Evolutionary conservation across 805 yeast genomes (phyloP).

Genomic region (Sugiyamaella chiloensis): DNA sequence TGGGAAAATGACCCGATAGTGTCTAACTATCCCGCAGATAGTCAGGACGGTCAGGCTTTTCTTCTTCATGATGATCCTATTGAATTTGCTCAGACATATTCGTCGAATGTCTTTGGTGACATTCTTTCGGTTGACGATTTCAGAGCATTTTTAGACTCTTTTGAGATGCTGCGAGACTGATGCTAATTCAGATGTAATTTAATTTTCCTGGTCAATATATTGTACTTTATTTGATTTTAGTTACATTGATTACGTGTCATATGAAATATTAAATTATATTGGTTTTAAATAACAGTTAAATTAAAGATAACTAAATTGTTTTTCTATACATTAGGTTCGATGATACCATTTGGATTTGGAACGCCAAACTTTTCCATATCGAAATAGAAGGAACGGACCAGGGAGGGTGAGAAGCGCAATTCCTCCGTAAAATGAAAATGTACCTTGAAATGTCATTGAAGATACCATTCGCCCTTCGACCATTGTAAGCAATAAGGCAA

Average conservation of each 20-base stretch:
- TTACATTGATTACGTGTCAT: too few species aligned
- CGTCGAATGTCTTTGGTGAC: background rate
- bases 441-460: slow-evolving; percentile 13
- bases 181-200: too few species aligned
- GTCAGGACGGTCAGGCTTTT: background rate
- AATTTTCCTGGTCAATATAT: too few species aligned
- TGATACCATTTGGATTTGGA: slow-evolving; percentile 12
- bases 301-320: too few species aligned
- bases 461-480: slow-evolving; percentile 9
- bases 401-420: slow-evolving; percentile 12
- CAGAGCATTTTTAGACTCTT: slow-evolving; percentile 2
- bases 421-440: slow-evolving; percentile 18
- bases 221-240: too few species aligned
- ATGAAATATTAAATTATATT: too few species aligned
- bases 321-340: too few species aligned
- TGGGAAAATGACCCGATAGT: background rate
- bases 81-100: slow-evolving; percentile 1
- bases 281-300: too few species aligned
- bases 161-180: background rate
- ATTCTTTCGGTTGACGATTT: background rate
- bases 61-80: slow-evolving; percentile 4
- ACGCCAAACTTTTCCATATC: slow-evolving; percentile 16
- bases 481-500: slow-evolving; percentile 10
- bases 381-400: slow-evolving; percentile 15
- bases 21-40: background rate